Evolutionary conservation across 495 filamentous ascomycete species (phyloP), one percentile per base, ranked within the genome.

Genomic region (Parmelia sp.): DNA sequence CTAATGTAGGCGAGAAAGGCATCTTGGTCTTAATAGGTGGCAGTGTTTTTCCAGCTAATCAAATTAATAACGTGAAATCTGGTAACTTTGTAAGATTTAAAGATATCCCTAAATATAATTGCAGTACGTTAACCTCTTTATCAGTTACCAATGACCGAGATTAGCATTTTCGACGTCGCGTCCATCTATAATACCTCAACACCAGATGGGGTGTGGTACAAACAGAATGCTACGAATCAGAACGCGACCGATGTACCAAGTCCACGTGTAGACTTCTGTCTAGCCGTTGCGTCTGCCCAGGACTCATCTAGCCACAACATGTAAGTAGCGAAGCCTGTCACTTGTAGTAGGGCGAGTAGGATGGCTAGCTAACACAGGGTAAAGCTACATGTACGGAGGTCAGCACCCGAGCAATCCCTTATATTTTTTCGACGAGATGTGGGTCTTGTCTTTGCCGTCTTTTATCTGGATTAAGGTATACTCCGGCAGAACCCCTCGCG

Each of bases 1-100:
- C 66, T 15, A 64, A 44, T 12, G 45, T 75, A 40, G 77, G 75
- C n/a, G 6, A 63, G 15, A 71, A 74, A 33, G 78, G 78, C 14
- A 66, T 73, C 36, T 36, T 79, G 47, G 68, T 80, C 39, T 63
- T 72, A 29, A 68, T 80, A 47, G 78, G 78, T 14, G 76, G 78
- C 45, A 40, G 12, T 15, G 11, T 11, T 11, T 37, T 37, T 11
- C 36, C 36, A 37, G 36, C 36, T 37, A 71, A 69, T 25, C 69
- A 71, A 29, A 72, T 70, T 55, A 37, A 60, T 12, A 47, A 63
- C n/a, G 56, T 31, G 12, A 66, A 71, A 37, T 58, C 9, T 21
- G 36, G 5, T 11, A 37, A 37, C 11, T 11, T 37, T 37, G 36
- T 37, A 37, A 6, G 11, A 6, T 11, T 6, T 37, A 71, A 68